Conservation (phyloP, 129 eudicot species). For the Flaveria brownii region DNA sequence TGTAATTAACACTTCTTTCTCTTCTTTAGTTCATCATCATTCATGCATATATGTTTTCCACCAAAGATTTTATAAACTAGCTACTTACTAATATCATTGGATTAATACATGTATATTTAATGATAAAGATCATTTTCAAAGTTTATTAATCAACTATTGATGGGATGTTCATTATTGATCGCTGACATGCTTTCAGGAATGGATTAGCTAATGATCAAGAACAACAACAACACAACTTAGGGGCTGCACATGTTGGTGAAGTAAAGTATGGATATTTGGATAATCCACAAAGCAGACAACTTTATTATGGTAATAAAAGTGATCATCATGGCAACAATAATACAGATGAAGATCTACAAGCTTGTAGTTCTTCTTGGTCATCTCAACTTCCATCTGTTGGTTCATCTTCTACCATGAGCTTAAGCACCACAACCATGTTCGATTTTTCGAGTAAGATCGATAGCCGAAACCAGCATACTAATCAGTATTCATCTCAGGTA, state of each 20-base stretch:
- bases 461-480: slow-evolving; percentile 33
- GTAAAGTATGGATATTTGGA: slow-evolving; percentile 42
- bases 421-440: slow-evolving; percentile 42
- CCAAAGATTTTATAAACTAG: neutral
- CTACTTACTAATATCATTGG: slow-evolving; percentile 4
- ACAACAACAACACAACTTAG: slow-evolving; percentile 58
- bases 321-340: slow-evolving; percentile 12
- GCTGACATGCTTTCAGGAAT: slow-evolving; percentile 37
- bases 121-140: neutral
- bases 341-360: slow-evolving; percentile 38
- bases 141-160: neutral
- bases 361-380: slow-evolving; percentile 47
- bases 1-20: slow-evolving; percentile 41
- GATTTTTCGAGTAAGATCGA: slow-evolving; percentile 44
- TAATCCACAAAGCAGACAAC: slow-evolving; percentile 38
- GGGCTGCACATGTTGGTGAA: slow-evolving; percentile 39
- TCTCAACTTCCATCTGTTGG: slow-evolving; percentile 44
- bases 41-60: slow-evolving; percentile 17
- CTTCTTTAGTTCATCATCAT: slow-evolving; percentile 14
- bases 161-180: slow-evolving; percentile 9
- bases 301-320: slow-evolving; percentile 25
- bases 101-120: neutral
- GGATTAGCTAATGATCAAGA: slow-evolving; percentile 55
- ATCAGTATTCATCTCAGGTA: slow-evolving; percentile 57
- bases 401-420: slow-evolving; percentile 41